Conservation (phyloP, 306 rosid species). For the Fragaria iinumae region DNA sequence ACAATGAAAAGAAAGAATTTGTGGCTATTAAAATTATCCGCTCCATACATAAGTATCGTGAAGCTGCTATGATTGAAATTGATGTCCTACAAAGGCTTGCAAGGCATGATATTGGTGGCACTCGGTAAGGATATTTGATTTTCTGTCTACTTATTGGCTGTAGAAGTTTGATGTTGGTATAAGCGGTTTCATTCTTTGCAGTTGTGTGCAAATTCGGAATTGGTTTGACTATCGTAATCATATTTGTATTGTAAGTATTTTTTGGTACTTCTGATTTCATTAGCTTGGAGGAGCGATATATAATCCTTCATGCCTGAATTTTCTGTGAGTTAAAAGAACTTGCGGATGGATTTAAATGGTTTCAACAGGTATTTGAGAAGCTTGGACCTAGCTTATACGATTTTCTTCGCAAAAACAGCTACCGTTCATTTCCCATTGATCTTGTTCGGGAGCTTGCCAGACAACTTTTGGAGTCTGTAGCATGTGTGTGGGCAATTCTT, state of each 20-base stretch:
- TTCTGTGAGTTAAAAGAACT: conserved; percentile 69
- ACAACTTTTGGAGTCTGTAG: conserved; percentile 94
- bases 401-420: conserved; percentile 91
- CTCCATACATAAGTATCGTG: conserved; percentile 64
- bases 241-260: conserved; percentile 87
- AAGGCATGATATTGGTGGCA: conserved; percentile 59
- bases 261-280: conserved; percentile 57
- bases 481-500: conserved; percentile 87
- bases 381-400: conserved; percentile 94
- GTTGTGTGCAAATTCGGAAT: conserved; percentile 95
- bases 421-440: conserved; percentile 87
- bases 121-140: conserved; percentile 52
- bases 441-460: conserved; percentile 91
- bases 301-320: conserved; percentile 61
- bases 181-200: conserved; percentile 78
- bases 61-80: conserved; percentile 81
- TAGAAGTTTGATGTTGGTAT: conserved; percentile 58
- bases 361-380: conserved; percentile 88
- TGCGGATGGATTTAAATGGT: conserved; percentile 88
- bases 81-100: conserved; percentile 67
- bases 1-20: conserved; percentile 63
- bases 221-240: conserved; percentile 96
- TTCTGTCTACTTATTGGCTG: conserved; percentile 18
- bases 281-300: conserved; percentile 48
- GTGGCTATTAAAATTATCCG: conserved; percentile 77